A percentile compares a stretch with the other conserved stretches of the same genome.
Conservation (phyloP, 768 basidiomycete genomes). For the Leucosporidium scottii region DNA sequence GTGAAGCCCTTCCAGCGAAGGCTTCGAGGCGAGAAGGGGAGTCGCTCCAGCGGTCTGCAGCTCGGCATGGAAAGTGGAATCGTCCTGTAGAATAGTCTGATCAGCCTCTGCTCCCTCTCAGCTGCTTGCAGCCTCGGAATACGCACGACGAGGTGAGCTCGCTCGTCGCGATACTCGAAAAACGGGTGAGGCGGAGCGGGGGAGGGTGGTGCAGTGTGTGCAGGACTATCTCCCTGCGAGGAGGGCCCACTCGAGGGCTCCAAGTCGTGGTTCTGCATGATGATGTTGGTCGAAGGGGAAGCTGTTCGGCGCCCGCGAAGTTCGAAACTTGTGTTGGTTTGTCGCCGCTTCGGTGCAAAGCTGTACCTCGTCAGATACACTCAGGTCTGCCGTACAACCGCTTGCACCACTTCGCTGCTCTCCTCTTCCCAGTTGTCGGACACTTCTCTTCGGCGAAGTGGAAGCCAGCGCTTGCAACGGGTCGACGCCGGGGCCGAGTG, state of each 20-base stretch:
- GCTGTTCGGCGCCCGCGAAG: not conserved
- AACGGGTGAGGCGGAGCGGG: not conserved
- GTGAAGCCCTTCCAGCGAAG: slow-evolving; percentile 7
- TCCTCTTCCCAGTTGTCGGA: no score
- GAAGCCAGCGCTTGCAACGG: no score
- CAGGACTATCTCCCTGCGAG: not conserved
- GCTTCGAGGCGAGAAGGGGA: slow-evolving; percentile 18
- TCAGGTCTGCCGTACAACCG: no score
- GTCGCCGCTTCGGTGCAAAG: no score
- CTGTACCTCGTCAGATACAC: not conserved
- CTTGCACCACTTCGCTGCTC: no score
- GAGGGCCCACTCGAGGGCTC: not conserved
- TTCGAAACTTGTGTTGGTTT: not conserved
- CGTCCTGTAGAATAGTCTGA: slow-evolving; percentile 1
- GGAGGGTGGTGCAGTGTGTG: not conserved
- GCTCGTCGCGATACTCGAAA: slow-evolving; percentile 19
- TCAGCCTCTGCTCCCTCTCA: not conserved
- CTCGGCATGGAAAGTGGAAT: slow-evolving; percentile 21
- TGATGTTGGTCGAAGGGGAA: not conserved
- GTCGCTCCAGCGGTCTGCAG: slow-evolving; percentile 10
- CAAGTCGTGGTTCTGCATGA: not conserved
- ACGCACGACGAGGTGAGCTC: slow-evolving; percentile 21
- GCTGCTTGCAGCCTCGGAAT: not conserved
- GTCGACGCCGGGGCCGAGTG: no score
- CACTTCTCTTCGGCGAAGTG: no score